A percentile compares a stretch with the other conserved stretches of the same genome.
phyloP scores from a whole-genome alignment of 176 grass and related monocot species.

The Neostapfia colusana region DNA sequence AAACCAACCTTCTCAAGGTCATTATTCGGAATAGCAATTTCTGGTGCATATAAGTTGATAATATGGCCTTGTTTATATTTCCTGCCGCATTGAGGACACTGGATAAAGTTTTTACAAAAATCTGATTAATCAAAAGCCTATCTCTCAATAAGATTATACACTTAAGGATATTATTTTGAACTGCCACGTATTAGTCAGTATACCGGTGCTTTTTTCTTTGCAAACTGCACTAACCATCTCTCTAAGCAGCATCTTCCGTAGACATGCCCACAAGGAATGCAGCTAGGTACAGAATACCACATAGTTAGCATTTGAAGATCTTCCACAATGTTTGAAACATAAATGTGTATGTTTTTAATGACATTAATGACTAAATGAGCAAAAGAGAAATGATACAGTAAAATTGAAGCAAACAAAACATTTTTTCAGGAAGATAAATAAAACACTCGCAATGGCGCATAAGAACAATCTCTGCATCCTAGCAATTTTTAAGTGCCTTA shows the following conservation, averaged over 20 bases:
- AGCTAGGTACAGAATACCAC: constrained; percentile 48
- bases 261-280: constrained; percentile 96
- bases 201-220: constrained; percentile 79
- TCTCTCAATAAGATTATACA: constrained; percentile 3
- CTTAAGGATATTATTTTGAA: constrained; percentile 29
- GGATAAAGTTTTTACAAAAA: constrained; percentile 31
- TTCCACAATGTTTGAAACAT: constrained; percentile 19
- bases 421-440: background rate
- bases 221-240: constrained; percentile 59
- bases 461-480: background rate
- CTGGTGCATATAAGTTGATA: constrained; percentile 85
- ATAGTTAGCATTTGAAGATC: constrained; percentile 34
- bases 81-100: constrained; percentile 88
- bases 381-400: background rate
- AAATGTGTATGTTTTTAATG: background rate
- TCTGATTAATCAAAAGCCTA: constrained; percentile 14
- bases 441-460: background rate
- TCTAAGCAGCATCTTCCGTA: constrained; percentile 93
- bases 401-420: background rate
- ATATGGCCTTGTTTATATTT: constrained; percentile 61
- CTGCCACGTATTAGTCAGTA: constrained; percentile 24
- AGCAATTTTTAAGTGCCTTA: background rate
- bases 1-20: constrained; percentile 81
- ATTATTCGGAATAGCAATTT: constrained; percentile 76
- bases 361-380: constrained; percentile 20